Base-by-base conservation (phyloP, 116 monocot species). In the Phalaenopsis hybrid region DNA sequence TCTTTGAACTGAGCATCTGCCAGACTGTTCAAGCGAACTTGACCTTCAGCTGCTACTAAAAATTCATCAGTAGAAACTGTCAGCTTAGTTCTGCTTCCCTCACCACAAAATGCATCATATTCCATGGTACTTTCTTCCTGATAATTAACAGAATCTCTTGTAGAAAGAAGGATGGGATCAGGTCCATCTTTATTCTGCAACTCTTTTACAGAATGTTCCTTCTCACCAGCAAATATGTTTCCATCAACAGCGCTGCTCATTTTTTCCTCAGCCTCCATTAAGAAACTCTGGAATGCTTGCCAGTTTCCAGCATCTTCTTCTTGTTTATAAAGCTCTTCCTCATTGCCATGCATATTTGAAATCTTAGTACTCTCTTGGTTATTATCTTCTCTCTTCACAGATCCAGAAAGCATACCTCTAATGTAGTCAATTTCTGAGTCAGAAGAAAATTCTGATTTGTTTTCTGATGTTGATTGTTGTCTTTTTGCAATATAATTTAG, bases 201-300 rank as follows among this genome's bases (percentile, higher is more conserved):
- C 85, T 86, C 91, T 75, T 79, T 91, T 46, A 84, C 12, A 44
- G 79, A 31, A 69, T 88, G 85, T 12, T 85, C 83, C 81, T 89
- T 92, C 81, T 94, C 96, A 85, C 86, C 82, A 78, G 91, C 80
- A 86, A 92, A 92, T 80, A 92, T 85, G 61, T 85, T 87, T 44
- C 45, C 76, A 84, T 89, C 86, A 79, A 73, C 79, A 75, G 74
- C 37, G 48, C 63, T 82, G 75, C 70, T 41, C 50, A 85, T 86
- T 37, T 88, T 88, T 41, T 89, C 89, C 84, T 94, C 92, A 83
- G 91, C 81, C 84, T 79, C 91, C 51, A 96, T 63, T 58, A 96
- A 84, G 85, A 96, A 94, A 84, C 84, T 96, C 81, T 96, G 94
- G 76, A 96, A 94, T 44, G 86, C 92, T 79, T 92, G 84, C 96